These are phyloP conservation scores for Aspergillus bombycis DNA, from an alignment of 2,329 filamentous ascomycete species.

Conservation along the genomic window DNA sequence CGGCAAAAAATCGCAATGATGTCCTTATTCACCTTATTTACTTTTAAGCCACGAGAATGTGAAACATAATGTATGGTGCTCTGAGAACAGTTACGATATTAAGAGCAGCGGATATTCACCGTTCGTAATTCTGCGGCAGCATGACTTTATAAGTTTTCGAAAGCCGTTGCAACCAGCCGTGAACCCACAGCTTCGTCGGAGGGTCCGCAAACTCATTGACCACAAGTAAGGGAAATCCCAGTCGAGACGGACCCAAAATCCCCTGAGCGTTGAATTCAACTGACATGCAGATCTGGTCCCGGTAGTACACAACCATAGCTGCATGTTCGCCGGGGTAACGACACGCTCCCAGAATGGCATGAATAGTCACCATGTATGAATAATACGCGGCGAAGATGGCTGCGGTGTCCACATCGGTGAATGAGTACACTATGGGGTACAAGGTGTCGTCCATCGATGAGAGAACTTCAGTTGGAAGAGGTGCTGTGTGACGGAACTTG, in stretches of 20 bases:
- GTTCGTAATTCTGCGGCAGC: constrained; percentile 24
- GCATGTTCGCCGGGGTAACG: constrained; percentile 27
- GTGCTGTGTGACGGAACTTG: constrained; percentile 19
- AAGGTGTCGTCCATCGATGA: constrained; percentile 24
- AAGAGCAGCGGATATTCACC: neutral
- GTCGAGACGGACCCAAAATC: constrained; percentile 29
- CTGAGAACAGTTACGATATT: neutral
- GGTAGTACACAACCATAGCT: constrained; percentile 26
- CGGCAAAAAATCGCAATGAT: neutral
- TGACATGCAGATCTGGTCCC: constrained; percentile 35
- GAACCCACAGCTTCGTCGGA: constrained; percentile 28
- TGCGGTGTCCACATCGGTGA: constrained; percentile 25
- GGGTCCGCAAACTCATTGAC: constrained; percentile 30
- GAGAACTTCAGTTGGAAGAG: constrained; percentile 22
- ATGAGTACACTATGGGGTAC: constrained; percentile 26
- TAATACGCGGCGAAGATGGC: constrained; percentile 31
- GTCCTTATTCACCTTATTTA: neutral
- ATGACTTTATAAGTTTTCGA: constrained; percentile 30
- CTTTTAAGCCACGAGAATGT: neutral
- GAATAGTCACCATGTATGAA: constrained; percentile 32
- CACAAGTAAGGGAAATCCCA: constrained; percentile 31
- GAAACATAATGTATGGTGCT: neutral
- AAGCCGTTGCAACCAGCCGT: constrained; percentile 24
- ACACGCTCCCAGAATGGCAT: constrained; percentile 27
- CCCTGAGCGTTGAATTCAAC: constrained; percentile 31